A percentile compares a stretch with the other conserved stretches of the same genome.
These are phyloP conservation scores for Arthrobotrys entomopaga DNA, from an alignment of 2,329 filamentous ascomycete genomes.

Conservation along the genomic window DNA sequence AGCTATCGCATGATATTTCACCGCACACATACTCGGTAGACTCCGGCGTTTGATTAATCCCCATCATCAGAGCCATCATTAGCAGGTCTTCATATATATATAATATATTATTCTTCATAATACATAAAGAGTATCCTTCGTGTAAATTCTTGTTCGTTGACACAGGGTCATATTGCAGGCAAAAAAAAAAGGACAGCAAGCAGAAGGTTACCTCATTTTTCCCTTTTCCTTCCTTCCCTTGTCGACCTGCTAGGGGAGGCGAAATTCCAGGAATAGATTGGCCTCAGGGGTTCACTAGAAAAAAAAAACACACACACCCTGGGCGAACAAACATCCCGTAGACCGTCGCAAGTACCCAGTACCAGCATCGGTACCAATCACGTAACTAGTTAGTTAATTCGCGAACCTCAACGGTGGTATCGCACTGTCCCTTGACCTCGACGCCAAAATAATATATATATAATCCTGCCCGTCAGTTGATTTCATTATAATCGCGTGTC, in stretches of 20 bases:
- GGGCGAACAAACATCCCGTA: conserved; percentile 13
- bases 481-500: no score
- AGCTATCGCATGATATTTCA: no score
- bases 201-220: conserved; percentile 29
- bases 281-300: conserved; percentile 47
- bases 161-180: conserved; percentile 16
- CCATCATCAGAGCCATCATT: conserved; percentile 4
- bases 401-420: no score
- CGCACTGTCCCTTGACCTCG: no score
- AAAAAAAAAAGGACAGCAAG: conserved; percentile 20
- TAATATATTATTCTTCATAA: no score
- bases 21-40: no score
- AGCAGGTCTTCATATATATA: no score
- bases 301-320: conserved; percentile 1
- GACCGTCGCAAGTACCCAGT: neutral
- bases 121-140: no score
- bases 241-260: conserved; percentile 13
- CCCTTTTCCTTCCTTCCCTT: conserved; percentile 11
- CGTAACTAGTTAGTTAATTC: no score
- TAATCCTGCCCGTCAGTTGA: no score
- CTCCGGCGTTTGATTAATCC: no score
- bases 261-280: conserved; percentile 55
- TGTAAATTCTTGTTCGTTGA: neutral
- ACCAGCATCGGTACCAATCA: neutral
- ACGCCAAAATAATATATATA: no score